Evolutionary conservation across 805 yeast species (phyloP).

Genomic region (Candida odintsovae): DNA sequence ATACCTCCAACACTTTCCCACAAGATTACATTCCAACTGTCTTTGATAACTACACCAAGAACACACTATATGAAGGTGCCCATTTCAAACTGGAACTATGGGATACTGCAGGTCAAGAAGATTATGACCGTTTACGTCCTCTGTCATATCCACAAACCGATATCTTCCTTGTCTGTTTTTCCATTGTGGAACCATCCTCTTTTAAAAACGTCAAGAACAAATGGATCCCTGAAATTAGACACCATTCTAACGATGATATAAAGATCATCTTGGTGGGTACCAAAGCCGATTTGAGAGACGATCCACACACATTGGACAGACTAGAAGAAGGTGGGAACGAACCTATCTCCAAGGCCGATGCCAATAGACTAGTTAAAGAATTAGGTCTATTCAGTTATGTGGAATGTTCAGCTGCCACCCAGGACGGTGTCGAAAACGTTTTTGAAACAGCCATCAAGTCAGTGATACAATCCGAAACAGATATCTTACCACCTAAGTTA

Average conservation of each 20-base stretch:
- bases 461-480: conserved; percentile 36
- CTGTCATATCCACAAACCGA: conserved; percentile 90
- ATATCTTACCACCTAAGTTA: conserved; percentile 3
- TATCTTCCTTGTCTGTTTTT: conserved; percentile 79
- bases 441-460: conserved; percentile 78
- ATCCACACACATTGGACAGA: conserved; percentile 61
- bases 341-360: conserved; percentile 61
- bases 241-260: conserved; percentile 70
- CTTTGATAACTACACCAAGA: conserved; percentile 86
- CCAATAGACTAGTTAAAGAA: conserved; percentile 60
- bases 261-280: conserved; percentile 78
- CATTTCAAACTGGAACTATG: conserved; percentile 82
- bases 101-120: conserved; percentile 97
- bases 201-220: conserved; percentile 76
- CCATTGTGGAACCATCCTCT: conserved; percentile 74
- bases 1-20: conserved; percentile 90
- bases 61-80: conserved; percentile 75
- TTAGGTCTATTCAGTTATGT: conserved; percentile 68
- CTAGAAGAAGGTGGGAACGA: conserved; percentile 54
- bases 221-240: conserved; percentile 83
- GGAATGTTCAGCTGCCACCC: conserved; percentile 90
- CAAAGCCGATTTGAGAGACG: conserved; percentile 82
- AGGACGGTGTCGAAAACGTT: conserved; percentile 77
- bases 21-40: conserved; percentile 93
- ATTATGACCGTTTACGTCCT: conserved; percentile 85